Evolutionary conservation across 768 basidiomycete genomes (phyloP), one percentile per base, ranked within the genome.

Genomic region (Leccinum boreale): DNA sequence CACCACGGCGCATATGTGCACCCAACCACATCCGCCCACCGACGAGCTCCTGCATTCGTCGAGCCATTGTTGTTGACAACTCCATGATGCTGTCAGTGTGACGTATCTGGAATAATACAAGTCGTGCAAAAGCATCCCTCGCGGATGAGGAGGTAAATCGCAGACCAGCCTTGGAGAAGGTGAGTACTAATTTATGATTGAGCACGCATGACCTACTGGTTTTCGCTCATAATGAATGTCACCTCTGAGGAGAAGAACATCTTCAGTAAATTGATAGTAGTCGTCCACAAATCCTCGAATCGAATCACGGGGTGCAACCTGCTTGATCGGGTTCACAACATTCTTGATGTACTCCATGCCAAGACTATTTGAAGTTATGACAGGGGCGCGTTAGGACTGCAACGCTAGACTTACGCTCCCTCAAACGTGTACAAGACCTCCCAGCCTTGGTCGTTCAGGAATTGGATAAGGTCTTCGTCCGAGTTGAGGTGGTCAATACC

Each of bases 311-410:
- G 70, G 74, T 7, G 67, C 72, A 55, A 75, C 72, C 63, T 78
- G 73, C 36, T 60, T 69, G 53, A 75, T 65, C 7, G 78, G 75
- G 35, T 66, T 64, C 11, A 76, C 74, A 33, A 79, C 76, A 19
- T 75, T 73, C 62, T 79, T 78, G 23, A 77, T 71, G 59, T 61
- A 75, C 21, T 79, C 78, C 76, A 78, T 75, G 17, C 76, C 72
- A n/a, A 73, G 66, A 33, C 78, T 79, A 11, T 58, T 46, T 12
- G 9, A 10, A 23, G 28, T 23, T 60, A 39, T 70, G 23, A 70
- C 57, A 47, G 19, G 36, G 53, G 12, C 15, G 5, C 6, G 31
- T 31, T 26, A 21, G 10, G 26, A 39, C 10, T 49, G 5, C 3
- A 46, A 19, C 14, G 14, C 21, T 23, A 7, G 21, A 70, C 77